Conservation (phyloP, 2,329 filamentous ascomycete species). For the Magnaporthales sp. region DNA sequence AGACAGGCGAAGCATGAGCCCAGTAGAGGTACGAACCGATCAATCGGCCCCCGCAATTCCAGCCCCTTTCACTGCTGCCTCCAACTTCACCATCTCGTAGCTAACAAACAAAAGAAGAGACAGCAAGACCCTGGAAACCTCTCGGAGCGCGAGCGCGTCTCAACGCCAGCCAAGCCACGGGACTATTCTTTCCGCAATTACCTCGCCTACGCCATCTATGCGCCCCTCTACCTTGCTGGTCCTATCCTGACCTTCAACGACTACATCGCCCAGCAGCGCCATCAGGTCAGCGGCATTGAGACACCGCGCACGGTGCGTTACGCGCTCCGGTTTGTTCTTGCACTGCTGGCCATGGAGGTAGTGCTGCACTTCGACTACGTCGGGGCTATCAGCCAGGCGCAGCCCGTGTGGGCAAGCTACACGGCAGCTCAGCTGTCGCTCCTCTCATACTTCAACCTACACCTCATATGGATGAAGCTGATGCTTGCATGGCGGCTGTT, state of each 20-base stretch:
- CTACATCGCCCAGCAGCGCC: constrained; percentile 79
- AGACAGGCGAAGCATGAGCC: constrained; percentile 51
- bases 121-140: constrained; percentile 81
- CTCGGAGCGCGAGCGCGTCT: constrained; percentile 80
- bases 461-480: constrained; percentile 96
- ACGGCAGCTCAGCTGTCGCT: constrained; percentile 81
- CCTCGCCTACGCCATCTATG: constrained; percentile 81
- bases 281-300: constrained; percentile 64
- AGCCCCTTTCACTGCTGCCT: background rate
- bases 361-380: constrained; percentile 89
- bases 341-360: constrained; percentile 82
- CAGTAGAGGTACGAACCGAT: constrained; percentile 63
- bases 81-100: constrained; percentile 1
- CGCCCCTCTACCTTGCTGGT: constrained; percentile 84
- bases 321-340: constrained; percentile 70
- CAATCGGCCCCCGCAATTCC: constrained; percentile 6
- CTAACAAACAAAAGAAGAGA: constrained; percentile 88
- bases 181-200: constrained; percentile 84
- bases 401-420: constrained; percentile 74
- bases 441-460: constrained; percentile 90
- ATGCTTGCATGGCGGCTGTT: constrained; percentile 97
- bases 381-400: constrained; percentile 78
- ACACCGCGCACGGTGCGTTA: constrained; percentile 67
- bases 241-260: constrained; percentile 98
- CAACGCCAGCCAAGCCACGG: constrained; percentile 58